Evolutionary conservation across 495 filamentous ascomycete genomes (phyloP), one percentile per base, ranked within the genome.

Genomic region (Penicillium silybi): DNA sequence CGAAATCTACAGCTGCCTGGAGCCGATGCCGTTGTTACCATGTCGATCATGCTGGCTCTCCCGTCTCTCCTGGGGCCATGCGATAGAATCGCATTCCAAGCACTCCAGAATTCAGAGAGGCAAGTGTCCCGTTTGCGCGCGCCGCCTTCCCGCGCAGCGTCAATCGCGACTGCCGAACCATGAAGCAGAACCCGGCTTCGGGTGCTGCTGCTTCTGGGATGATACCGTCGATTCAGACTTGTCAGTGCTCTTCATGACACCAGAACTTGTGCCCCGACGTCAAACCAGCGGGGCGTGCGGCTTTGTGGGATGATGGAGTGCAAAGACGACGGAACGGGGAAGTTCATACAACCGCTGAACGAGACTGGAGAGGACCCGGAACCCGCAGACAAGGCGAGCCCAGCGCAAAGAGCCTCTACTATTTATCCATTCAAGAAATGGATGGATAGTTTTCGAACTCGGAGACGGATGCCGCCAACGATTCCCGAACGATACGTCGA

Each of bases 401-500:
- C 48, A 9, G 39, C 39, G 17, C 44, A 63, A 23, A 44, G 42
- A 39, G 35, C 53, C 6, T 35, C 43, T 35, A 38, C 52, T 8
- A 32, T 58, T 15, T 59, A 62, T 41, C 65, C 76, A 4, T 80
- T 85, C 57, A 72, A 68, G 41, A 75, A 70, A 62, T 84, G 82
- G 78, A 70, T 85, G 48, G 73, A 77, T 39, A 80, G 73, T 34
- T 71, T 86, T 45, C 71, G 75, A 37, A 52, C 66, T 16, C 74
- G 70, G 37, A 73, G 67, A 48, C 44, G 62, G 51, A 44, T 60
- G 48, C 17, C 59, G 50, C 25, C 58, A 27, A 44, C 62, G 57
- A 39, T 62, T 59, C 29, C 53, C 6, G 63, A 66, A 39, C 53
- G 61, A 44, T 62, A 65, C 32, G 62, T 72, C 17, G 61, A 74